These are phyloP conservation scores for Ustilago cynodontis DNA, from an alignment of 1,284 basidiomycete genomes.

Conservation along the genomic window DNA sequence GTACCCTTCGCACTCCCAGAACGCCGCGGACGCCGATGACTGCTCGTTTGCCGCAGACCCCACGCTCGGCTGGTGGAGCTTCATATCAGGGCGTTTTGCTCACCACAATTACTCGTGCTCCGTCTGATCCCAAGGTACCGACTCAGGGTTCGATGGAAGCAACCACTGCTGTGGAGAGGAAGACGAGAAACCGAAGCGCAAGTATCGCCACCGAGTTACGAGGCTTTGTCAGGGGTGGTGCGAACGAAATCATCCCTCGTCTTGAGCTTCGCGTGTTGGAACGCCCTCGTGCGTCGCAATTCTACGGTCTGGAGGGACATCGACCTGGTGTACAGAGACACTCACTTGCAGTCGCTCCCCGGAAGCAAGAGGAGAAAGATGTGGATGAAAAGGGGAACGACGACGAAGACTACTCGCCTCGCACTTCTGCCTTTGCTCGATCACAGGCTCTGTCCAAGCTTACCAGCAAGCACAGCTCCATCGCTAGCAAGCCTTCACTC, in stretches of 20 bases:
- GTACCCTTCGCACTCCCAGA: slow-evolving; percentile 11
- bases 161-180: neutral
- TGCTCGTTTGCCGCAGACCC: slow-evolving; percentile 17
- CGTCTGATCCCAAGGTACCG: slow-evolving; percentile 1
- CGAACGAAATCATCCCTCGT: slow-evolving; percentile 27
- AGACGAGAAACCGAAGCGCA: slow-evolving; percentile 18
- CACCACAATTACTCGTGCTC: slow-evolving; percentile 28
- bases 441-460: slow-evolving; percentile 17
- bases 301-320: slow-evolving; percentile 7
- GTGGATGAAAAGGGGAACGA: neutral
- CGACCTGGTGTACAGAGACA: slow-evolving; percentile 6
- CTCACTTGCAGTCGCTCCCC: slow-evolving; percentile 20
- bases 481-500: neutral
- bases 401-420: slow-evolving; percentile 15
- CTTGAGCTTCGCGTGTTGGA: slow-evolving; percentile 36
- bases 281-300: slow-evolving; percentile 14
- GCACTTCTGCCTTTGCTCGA: slow-evolving; percentile 10
- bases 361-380: neutral
- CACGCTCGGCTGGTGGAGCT: slow-evolving; percentile 6
- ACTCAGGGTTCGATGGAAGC: neutral
- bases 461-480: slow-evolving; percentile 12
- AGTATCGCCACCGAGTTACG: slow-evolving; percentile 28
- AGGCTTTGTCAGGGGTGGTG: slow-evolving; percentile 29
- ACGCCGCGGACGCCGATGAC: slow-evolving; percentile 17
- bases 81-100: slow-evolving; percentile 35